Base-by-base conservation (phyloP, 805 yeast genomes). In the Lachancea waltii region DNA sequence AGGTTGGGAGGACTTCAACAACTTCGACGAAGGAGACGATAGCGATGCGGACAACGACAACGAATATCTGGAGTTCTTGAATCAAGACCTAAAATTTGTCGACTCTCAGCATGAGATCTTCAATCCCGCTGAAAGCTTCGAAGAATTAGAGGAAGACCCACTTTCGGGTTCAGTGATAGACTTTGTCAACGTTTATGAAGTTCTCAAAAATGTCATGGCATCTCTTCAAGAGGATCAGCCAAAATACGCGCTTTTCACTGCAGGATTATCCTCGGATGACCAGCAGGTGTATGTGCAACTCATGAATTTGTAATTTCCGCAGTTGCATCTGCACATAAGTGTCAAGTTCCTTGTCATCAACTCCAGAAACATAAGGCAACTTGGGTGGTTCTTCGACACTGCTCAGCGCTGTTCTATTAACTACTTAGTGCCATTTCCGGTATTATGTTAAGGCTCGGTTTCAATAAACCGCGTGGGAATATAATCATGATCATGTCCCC, bases 121-220 rank as follows among this genome's bases (percentile, higher is more conserved):
- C 35, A 53, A 48, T 32, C 63, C 58, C 14, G 65, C 59, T 23
- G 81, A 75, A 47, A 77, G 76, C 7, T 79, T 77, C 35, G 92
- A 82, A 34, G 92, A 83, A 7, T 69, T 84, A 31, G 78, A 79
- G 32, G 97, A 89, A 53, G 95, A 83, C 54, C 78, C 95, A 7
- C 67, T 83, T 54, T 74, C 83, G 18, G 81, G 79, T 47, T 81
- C 90, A 1, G 80, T 94, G 3, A 69, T 92, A 33, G 97, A 90
- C 54, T 65, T 69, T 29, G 63, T 87, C 35, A 83, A 90, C 54
- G 79, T 83, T 3, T 86, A 79, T 60, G 68, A 69, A 11, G 73
- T 76, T 2, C 78, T 87, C 60, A 75, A 79, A 40, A 70, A 73
- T 14, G 70, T 74, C 14, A 60, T 85, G 13, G 42, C 65, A 3